Evolutionary conservation across 805 yeast genomes (phyloP).

Genomic region (Myxozyma mucilagina): DNA sequence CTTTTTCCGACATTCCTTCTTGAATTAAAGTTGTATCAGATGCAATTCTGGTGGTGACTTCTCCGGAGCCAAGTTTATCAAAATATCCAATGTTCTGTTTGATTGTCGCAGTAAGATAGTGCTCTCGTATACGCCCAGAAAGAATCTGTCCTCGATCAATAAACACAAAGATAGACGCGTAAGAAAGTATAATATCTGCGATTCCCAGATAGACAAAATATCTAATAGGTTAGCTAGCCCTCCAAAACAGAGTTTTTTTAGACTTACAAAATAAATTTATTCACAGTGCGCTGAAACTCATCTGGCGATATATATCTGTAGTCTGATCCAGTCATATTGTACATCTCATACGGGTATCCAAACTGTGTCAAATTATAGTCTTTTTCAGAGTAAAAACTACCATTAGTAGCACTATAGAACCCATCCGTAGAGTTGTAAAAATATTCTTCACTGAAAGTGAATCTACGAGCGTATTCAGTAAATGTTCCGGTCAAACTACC

Average conservation of each 20-base stretch:
- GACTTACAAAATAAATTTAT: conserved; percentile 1
- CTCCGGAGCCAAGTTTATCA: conserved; percentile 41
- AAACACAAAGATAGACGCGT: conserved; percentile 41
- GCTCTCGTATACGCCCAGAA: conserved; percentile 44
- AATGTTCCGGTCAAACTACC: conserved; percentile 24
- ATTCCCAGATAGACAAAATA: conserved; percentile 21
- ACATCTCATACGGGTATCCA: conserved; percentile 12
- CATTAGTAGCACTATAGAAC: conserved; percentile 5
- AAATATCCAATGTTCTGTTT: conserved; percentile 46
- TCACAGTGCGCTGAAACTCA: conserved; percentile 35
- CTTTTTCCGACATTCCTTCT: conserved; percentile 47
- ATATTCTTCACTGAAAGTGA: neutral
- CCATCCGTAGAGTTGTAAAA: conserved; percentile 16
- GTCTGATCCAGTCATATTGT: conserved; percentile 7
- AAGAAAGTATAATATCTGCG: conserved; percentile 27
- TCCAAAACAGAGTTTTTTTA: neutral
- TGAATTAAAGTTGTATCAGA: conserved; percentile 45
- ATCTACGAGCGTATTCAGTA: conserved; percentile 33
- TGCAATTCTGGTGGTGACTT: conserved; percentile 46
- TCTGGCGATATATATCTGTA: conserved; percentile 20
- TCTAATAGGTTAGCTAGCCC: neutral
- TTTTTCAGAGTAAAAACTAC: conserved; percentile 1
- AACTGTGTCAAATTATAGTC: conserved; percentile 3
- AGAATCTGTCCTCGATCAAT: conserved; percentile 46
- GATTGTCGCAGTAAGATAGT: conserved; percentile 42